A percentile compares a stretch with the other conserved stretches of the same genome.
phyloP scores from a whole-genome alignment of 1,284 basidiomycete genomes.

The Ceratorhiza oryzae-sativae region DNA sequence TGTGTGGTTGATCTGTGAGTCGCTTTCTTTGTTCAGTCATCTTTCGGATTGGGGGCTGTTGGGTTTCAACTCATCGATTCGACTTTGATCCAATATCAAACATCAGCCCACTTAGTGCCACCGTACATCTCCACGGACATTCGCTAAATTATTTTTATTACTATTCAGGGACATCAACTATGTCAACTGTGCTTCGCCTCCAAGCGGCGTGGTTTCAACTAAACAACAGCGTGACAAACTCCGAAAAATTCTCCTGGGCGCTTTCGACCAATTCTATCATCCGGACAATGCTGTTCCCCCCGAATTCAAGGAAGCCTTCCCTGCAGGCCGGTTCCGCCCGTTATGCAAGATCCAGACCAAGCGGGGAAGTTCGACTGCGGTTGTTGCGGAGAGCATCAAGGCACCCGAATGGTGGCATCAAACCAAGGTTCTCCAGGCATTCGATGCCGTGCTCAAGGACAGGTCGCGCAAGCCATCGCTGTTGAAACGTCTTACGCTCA shows the following conservation, averaged over 20 bases:
- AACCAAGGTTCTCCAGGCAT: conserved; percentile 84
- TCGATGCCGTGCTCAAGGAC: conserved; percentile 88
- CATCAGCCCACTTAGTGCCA: conserved; percentile 9
- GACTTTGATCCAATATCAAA: not conserved
- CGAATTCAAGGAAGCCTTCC: conserved; percentile 96
- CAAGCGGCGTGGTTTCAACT: conserved; percentile 77
- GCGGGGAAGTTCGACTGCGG: conserved; percentile 64
- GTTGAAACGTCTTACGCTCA: conserved; percentile 82
- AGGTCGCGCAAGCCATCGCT: conserved; percentile 72
- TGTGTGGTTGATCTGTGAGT: conserved; percentile 89
- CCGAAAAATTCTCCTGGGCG: conserved; percentile 74
- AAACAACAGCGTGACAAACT: conserved; percentile 87
- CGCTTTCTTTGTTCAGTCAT: not conserved
- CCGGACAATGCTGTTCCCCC: conserved; percentile 82
- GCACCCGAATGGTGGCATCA: conserved; percentile 93
- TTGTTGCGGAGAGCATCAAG: conserved; percentile 82
- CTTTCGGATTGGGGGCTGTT: not conserved
- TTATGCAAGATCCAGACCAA: conserved; percentile 85
- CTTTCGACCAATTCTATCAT: conserved; percentile 84
- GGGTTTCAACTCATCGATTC: not conserved
- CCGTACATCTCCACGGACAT: not conserved
- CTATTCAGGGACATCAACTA: conserved; percentile 84
- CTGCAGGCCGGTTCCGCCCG: conserved; percentile 83
- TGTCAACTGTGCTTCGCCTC: conserved; percentile 80
- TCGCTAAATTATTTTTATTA: conserved; percentile 24